Conservation (phyloP, 257 asterid genomes). For the Striga asiatica region DNA sequence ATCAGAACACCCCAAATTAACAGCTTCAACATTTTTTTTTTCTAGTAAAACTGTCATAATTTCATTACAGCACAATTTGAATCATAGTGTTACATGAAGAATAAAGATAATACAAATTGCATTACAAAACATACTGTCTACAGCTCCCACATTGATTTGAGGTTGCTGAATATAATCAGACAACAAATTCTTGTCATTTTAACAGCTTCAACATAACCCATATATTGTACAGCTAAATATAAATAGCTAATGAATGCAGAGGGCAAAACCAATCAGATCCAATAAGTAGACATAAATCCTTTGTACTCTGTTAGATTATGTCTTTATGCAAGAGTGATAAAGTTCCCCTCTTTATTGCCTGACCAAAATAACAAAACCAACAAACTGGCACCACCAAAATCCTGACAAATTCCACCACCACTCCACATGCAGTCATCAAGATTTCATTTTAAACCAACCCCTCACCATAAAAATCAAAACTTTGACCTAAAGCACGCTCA, state of each 20-base stretch:
- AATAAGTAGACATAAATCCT: not conserved
- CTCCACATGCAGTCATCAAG: constrained; percentile 7
- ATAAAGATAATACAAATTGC: no score
- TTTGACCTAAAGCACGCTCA: not conserved
- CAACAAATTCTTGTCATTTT: no score
- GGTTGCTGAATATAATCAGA: no score
- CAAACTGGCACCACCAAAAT: constrained; percentile 12
- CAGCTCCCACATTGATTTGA: no score
- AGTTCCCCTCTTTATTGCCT: not conserved
- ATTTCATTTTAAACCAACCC: not conserved
- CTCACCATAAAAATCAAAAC: not conserved
- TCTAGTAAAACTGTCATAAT: no score
- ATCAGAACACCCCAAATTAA: no score
- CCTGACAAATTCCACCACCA: constrained; percentile 10
- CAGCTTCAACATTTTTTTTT: no score
- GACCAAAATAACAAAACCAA: constrained; percentile 6
- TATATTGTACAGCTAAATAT: not conserved
- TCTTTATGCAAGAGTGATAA: not conserved
- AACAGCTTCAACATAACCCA: no score
- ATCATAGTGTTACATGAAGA: no score
- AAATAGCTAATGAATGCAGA: not conserved
- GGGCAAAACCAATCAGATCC: no score
- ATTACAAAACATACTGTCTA: no score
- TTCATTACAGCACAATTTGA: no score
- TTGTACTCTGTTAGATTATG: not conserved